Evolutionary conservation across 257 asterid species (phyloP), one percentile per base, ranked within the genome.

Genomic region (Solanum pinnatisectum): DNA sequence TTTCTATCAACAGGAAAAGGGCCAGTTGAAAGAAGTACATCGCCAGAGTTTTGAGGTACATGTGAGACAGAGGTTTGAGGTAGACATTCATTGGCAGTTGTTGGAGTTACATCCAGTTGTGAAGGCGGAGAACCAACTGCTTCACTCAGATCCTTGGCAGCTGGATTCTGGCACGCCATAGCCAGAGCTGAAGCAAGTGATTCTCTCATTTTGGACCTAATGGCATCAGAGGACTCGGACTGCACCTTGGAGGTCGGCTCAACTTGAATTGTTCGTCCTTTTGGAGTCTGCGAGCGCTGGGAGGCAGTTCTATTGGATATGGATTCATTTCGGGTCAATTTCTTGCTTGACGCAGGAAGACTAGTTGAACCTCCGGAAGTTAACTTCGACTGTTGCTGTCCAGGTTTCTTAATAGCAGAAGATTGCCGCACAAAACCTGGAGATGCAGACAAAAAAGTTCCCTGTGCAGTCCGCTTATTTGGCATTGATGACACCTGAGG

Each of bases 201-300:
- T 88, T 97, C 99, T 93, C 98, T 94, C 99, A 97, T 96, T 91
- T 97, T 97, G 86, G 98, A 95, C 92, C 99, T 93, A 40, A 96
- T 92, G 65, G 95, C 96, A 85, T 92, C 98, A 77, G 91, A 92
- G 23, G 98, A 91, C 89, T 93, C 97, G 0, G 81, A 84, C 39
- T 89, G 92, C 76, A 5, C 89, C 93, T 94, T 97, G 87, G 97
- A 90, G 63, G 90, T 87, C 65, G 98, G 82, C 59, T 89, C 94
- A n/a, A 88, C 86, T 84, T 90, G 97, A 60, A 88, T 59, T 42
- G 95, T 88, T 88, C 94, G 94, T 71, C 89, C 91, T 90, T 93
- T 96, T 36, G 94, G 93, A 44, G 92, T 90, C 92, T 95, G 98
- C 72, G 88, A 94, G 32, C 93, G 93, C 59, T 92, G 98, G 82